Base-by-base conservation (phyloP, 805 yeast species). In the Cyberlindnera maritima region DNA sequence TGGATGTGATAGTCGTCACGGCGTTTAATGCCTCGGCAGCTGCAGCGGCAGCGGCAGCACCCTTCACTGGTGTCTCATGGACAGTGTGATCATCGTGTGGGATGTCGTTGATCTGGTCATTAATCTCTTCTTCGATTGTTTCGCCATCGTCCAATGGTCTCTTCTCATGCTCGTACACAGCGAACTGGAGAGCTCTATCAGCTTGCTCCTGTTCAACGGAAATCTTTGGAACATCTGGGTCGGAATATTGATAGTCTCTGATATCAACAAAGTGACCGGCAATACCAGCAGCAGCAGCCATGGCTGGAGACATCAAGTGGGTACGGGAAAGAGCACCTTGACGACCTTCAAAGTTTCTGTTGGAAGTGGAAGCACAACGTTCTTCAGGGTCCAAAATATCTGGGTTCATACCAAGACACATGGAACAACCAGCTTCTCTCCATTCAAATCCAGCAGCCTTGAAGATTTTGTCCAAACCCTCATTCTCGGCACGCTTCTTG, bases 391-490 rank as follows among this genome's bases (percentile, higher is more conserved):
- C 79, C 64, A 94, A 79, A 60, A 94, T 92, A 74, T 94, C 99
- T 36, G 98, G 97, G 73, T 94, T 94, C 99, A 94, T 94, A 69
- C 99, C 99, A 44, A 94, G 79, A 74, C 99, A 94, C 99, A 94
- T 94, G 36, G 98, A 92, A 73, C 99, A 94, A 52, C 99, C 99
- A 56, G 99, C 98, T 74, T 94, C 99, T 75, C 99, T 85, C 99
- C 99, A 94, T 59, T 88, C 92, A 64, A 94, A 94, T 18, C 96
- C 98, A 43, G 99, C 97, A 41, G 81, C 88, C 61, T 74, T 80
- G 63, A 94, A 94, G 48, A 94, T 79, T 72, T 88, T 87, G 68
- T 94, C 94, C 48, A 94, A 77, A 44, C 99, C 99, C 73, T 94
- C 99, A 53, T 71, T 75, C 72, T 94, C 99, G 46, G 99, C 99